A percentile compares a stretch with the other conserved stretches of the same genome.
phyloP scores from a whole-genome alignment of 176 grass and related monocot species.

The Eragrostis curvula region DNA sequence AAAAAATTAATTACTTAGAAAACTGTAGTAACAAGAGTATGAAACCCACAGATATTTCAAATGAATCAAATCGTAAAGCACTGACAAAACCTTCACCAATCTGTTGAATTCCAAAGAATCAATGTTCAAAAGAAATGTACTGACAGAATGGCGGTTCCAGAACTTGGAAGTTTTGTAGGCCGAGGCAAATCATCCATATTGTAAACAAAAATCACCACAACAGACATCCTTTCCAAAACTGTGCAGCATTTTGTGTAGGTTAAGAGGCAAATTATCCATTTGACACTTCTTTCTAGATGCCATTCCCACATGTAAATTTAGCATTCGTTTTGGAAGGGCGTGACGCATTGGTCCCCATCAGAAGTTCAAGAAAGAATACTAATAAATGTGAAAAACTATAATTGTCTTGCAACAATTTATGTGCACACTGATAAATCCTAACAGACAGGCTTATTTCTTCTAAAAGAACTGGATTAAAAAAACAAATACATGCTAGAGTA shows the following conservation, averaged over 20 bases:
- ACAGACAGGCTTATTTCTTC: slow-evolving; percentile 24
- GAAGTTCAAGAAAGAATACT: slow-evolving; percentile 6
- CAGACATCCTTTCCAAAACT: background rate
- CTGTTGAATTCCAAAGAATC: background rate
- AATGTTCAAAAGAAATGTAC: background rate
- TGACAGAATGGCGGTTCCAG: background rate
- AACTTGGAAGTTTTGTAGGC: background rate
- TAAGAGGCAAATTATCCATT: slow-evolving; percentile 17
- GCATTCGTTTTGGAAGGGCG: slow-evolving; percentile 23
- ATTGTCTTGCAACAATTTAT: background rate
- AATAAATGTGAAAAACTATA: slow-evolving; percentile 8
- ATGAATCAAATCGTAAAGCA: background rate
- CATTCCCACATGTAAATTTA: background rate
- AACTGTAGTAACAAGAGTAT: background rate
- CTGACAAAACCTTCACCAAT: background rate
- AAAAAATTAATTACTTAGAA: slow-evolving; percentile 6
- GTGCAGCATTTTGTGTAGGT: background rate
- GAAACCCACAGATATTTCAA: slow-evolving; percentile 21
- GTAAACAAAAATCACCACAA: background rate
- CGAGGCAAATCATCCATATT: background rate
- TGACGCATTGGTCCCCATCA: background rate
- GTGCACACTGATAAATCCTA: background rate
- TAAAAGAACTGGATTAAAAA: slow-evolving; percentile 26
- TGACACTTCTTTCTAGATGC: background rate
- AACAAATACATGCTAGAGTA: background rate